phyloP scores from a whole-genome alignment of 768 basidiomycete genomes.

The Trametes coccinea region DNA sequence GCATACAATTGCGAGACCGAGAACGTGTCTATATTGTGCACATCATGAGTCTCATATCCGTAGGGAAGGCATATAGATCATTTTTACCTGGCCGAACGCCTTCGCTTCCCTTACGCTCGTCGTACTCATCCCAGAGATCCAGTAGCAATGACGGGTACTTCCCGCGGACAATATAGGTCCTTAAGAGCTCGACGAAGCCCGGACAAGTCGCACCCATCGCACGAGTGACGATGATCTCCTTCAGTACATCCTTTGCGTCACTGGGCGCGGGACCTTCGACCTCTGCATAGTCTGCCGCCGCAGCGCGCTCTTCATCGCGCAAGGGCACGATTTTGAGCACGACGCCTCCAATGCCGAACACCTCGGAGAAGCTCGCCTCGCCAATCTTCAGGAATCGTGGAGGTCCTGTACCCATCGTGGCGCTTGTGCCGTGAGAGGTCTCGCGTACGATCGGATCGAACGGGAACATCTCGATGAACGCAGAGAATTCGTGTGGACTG shows the following conservation, averaged over 20 bases:
- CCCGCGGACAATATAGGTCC: conserved; percentile 85
- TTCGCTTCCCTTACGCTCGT: conserved; percentile 72
- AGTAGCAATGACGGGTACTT: conserved; percentile 79
- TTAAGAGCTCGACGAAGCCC: conserved; percentile 79
- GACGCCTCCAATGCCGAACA: conserved; percentile 85
- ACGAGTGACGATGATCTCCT: conserved; percentile 76
- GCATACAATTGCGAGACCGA: conserved; percentile 78
- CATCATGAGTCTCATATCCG: conserved; percentile 10
- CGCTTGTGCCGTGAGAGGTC: conserved; percentile 23
- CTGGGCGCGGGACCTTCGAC: conserved; percentile 65
- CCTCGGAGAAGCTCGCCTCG: conserved; percentile 96
- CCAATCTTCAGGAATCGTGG: conserved; percentile 78
- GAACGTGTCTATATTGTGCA: conserved; percentile 60
- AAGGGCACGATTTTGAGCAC: conserved; percentile 91
- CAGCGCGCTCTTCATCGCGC: conserved; percentile 45
- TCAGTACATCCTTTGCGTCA: conserved; percentile 73
- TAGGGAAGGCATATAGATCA: conserved; percentile 19
- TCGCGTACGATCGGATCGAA: conserved; percentile 63
- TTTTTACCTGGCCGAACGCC: conserved; percentile 76
- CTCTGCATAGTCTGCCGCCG: conserved; percentile 23
- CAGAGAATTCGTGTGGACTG: conserved; percentile 73
- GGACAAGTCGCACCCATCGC: conserved; percentile 75
- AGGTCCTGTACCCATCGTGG: conserved; percentile 24
- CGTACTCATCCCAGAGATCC: conserved; percentile 85
- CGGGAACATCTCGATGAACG: conserved; percentile 81